Base-by-base conservation (phyloP, 2,329 filamentous ascomycete genomes). In the Cercospora sp. region DNA sequence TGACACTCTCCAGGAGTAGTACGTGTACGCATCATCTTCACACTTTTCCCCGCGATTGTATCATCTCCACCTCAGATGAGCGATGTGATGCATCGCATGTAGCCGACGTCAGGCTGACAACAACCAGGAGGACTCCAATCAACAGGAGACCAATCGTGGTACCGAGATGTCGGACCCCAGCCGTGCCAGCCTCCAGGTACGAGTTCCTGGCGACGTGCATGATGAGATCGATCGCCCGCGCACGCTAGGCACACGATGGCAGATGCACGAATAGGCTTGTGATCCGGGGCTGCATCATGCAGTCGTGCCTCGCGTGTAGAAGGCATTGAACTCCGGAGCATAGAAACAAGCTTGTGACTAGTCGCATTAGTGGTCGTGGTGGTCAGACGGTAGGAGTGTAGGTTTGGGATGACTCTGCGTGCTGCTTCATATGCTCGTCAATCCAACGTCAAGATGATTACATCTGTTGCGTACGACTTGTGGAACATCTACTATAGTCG, bases 381-480 rank as follows among this genome's bases (percentile, higher is more conserved):
- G 26, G 48, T 53, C 48, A 53, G 48, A 51, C 13, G 45, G 8
- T 13, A 33, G 23, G 12, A n/a, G 26, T 36, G 45, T 36, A 57
- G 61, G 45, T 57, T 57, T 18, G 23, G 6, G 20, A 31, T 42
- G 23, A 26, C 30, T 18, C 28, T 55, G 48, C 51, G 23, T 23
- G 30, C 30, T 42, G 28, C 28, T 23, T 30, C 20, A 28, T 31
- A 20, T 26, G 10, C 13, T 39, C 51, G 30, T 58, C 62, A 57
- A 30, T 33, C 12, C 28, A 31, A 64, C 62, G 62, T 64, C 62
- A 64, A 64, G 30, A 64, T 64, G 62, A 64, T 58, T 42, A 64
- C 62, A 64, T 64, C 18, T 31, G 10, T 57, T 18, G 45, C 30
- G 28, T 28, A 42, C 45, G 53, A 58, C 53, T 18, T 31, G 26